These are phyloP conservation scores for Beauveria australis DNA, from an alignment of 2,329 filamentous ascomycete species.

Conservation along the genomic window DNA sequence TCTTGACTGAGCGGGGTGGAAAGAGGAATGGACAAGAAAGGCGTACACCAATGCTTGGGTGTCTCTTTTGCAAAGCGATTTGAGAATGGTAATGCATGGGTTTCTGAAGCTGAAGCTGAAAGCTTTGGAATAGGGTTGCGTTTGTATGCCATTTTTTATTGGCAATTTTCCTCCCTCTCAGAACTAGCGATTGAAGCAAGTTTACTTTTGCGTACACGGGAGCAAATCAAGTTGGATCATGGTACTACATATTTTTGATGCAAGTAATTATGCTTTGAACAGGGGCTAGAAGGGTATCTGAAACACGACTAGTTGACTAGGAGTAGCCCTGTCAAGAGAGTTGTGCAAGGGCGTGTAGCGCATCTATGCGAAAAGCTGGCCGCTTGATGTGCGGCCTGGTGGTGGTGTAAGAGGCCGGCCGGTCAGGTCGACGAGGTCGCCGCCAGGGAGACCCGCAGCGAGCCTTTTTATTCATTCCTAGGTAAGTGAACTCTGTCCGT, in stretches of 20 bases:
- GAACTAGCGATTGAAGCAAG: not conserved
- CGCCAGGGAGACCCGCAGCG: not conserved
- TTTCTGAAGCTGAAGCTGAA: not conserved
- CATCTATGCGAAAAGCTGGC: not conserved
- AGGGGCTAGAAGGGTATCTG: not conserved
- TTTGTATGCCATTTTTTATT: not conserved
- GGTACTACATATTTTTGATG: not conserved
- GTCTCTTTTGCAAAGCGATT: not conserved
- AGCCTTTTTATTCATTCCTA: no score
- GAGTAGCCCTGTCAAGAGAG: not conserved
- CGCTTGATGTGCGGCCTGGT: not conserved
- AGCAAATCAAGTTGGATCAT: not conserved
- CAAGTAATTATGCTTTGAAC: not conserved
- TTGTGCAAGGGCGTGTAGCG: not conserved
- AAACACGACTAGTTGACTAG: not conserved
- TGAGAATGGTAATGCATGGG: not conserved
- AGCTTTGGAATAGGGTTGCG: not conserved
- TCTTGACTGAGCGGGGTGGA: not conserved
- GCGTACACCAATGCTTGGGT: not conserved
- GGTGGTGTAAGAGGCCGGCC: not conserved
- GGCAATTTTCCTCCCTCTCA: not conserved
- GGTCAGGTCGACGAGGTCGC: not conserved
- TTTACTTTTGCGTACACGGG: not conserved
- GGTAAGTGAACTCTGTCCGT: no score
- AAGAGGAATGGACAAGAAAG: not conserved